phyloP scores from a whole-genome alignment of 441 rosid species.

The Pelargonium fulgidum region DNA sequence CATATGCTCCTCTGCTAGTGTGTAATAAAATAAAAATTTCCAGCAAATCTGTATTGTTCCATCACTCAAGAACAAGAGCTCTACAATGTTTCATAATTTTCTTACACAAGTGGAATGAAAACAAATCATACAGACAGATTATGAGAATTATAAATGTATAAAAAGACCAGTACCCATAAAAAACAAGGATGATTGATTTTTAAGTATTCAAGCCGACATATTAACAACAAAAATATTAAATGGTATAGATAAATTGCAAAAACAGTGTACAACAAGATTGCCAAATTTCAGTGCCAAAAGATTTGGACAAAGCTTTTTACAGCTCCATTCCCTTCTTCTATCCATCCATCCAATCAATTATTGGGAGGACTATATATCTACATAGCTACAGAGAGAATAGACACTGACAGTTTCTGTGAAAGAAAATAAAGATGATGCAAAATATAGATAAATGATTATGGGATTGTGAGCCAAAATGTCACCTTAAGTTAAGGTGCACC shows the following conservation, averaged over 20 bases:
- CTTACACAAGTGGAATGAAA: too few relatives aligned
- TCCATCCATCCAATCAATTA: conserved; percentile 7
- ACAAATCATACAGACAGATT: too few relatives aligned
- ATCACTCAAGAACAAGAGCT: too few relatives aligned
- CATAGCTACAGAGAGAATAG: conserved; percentile 5
- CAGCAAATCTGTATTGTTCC: too few relatives aligned
- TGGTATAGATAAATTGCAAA: not conserved
- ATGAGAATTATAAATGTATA: too few relatives aligned
- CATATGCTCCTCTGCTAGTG: too few relatives aligned
- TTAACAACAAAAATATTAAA: not conserved
- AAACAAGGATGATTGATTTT: too few relatives aligned
- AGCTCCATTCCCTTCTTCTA: not conserved
- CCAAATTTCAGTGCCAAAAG: conserved; percentile 9
- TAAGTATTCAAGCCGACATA: not conserved
- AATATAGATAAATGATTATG: not conserved
- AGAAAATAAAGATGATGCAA: not conserved
- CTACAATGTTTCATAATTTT: too few relatives aligned
- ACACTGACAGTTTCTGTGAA: conserved; percentile 9
- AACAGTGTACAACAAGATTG: conserved; percentile 9
- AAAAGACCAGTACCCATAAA: too few relatives aligned
- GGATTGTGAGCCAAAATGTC: not conserved
- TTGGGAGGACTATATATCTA: not conserved
- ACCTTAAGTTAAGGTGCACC: conserved; percentile 2
- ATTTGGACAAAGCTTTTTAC: conserved; percentile 6
- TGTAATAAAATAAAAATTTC: too few relatives aligned